These are phyloP conservation scores for Phytophthora fragariae DNA, from an alignment of 352 stramenopile species.

Conservation along the genomic window DNA sequence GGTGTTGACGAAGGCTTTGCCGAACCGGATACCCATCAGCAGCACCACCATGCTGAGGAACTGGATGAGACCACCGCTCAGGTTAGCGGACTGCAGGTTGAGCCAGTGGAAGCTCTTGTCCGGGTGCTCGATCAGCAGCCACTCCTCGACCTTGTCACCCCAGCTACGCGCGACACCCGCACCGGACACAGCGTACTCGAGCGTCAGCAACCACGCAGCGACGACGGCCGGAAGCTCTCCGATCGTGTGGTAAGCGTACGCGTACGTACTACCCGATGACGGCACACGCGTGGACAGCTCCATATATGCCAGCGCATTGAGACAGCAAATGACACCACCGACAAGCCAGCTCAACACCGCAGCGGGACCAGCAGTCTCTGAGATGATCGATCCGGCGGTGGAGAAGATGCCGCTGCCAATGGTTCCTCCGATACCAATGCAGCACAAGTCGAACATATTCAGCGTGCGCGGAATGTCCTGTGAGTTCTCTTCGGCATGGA, in stretches of 20 bases:
- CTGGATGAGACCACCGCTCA: conserved; percentile 66
- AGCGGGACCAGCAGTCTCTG: conserved; percentile 71
- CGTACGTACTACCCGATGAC: conserved; percentile 90
- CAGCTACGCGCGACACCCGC: conserved; percentile 92
- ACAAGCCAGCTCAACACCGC: conserved; percentile 80
- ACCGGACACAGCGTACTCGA: conserved; percentile 92
- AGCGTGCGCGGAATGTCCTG: conserved; percentile 63
- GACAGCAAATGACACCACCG: conserved; percentile 73
- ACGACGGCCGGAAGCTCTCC: conserved; percentile 92
- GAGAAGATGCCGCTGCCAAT: conserved; percentile 92
- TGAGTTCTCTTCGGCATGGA: conserved; percentile 59
- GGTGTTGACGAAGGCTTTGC: conserved; percentile 89
- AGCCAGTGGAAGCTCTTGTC: conserved; percentile 56
- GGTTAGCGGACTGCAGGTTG: conserved; percentile 60
- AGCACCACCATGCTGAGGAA: conserved; percentile 72
- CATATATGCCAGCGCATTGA: conserved; percentile 87
- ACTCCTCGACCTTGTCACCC: conserved; percentile 90
- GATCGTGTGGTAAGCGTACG: conserved; percentile 91
- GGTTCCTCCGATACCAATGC: conserved; percentile 90
- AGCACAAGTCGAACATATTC: conserved; percentile 84
- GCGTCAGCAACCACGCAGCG: conserved; percentile 80
- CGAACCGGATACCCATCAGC: conserved; percentile 81
- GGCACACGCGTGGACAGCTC: conserved; percentile 86
- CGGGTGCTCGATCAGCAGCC: conserved; percentile 52
- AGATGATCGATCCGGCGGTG: conserved; percentile 71